Evolutionary conservation across 2,329 filamentous ascomycete species (phyloP), one percentile per base, ranked within the genome.

Genomic region (Fusarium sp.): DNA sequence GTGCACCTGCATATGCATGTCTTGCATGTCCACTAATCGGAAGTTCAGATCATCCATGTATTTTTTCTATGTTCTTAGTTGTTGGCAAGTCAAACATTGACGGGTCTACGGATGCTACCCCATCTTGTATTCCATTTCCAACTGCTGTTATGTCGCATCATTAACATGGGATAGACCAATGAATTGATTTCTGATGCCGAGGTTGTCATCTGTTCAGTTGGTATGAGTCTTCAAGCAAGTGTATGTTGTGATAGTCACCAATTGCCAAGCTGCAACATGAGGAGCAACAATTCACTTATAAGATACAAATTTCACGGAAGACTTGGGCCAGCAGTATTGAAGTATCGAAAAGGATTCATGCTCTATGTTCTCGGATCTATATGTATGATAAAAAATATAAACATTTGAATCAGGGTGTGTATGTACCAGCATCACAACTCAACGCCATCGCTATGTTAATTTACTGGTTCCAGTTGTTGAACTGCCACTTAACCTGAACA

Each of bases 381-480:
- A 61, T 66, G 30, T 44, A 37, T 44, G 33, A 48, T 48, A 23
- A 23, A 48, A 60, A 60, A 40, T 73, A 71, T 73, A 42, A 61
- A 73, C 67, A 73, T 30, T 44, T 61, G 42, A 73, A 73, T 58
- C 44, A 60, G 64, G 32, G 12, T 50, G 27, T 65, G 44, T 73
- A 75, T 75, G 40, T 75, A 75, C 64, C 73, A 23, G 37, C 32
- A 46, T 59, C 44, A 63, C 13, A 33, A 40, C 42, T 48, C 55
- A 46, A 52, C 50, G 46, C 53, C 57, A 12, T 38, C 41, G 38
- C 45, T 55, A 55, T 57, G 35, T 33, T 27, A 12, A 15, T 65
- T 64, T 73, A 76, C 62, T 71, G 67, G 56, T 57, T 65, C 75
- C 75, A 76, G 71, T 64, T 60, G 69, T 74, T 76, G 61, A 42